Conservation (phyloP, 2,329 filamentous ascomycete species). For the Diaporthe aspalathi region DNA sequence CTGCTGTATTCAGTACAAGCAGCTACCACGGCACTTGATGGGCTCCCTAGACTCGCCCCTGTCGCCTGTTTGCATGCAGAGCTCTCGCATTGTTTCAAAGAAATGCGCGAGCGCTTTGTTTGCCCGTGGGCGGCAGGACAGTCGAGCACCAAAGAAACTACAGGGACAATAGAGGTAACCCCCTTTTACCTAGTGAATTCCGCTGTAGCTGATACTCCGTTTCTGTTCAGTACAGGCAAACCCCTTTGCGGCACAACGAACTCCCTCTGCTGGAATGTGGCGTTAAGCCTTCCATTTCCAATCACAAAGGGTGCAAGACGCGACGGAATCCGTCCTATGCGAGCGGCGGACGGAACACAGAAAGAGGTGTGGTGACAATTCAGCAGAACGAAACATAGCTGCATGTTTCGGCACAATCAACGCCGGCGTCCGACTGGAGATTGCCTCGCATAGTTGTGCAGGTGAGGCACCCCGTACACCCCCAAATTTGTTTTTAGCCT, state of each 20-base stretch:
- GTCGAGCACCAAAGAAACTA: not conserved
- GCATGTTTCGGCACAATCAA: constrained; percentile 29
- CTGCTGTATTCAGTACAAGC: constrained; percentile 8
- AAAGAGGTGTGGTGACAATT: not conserved
- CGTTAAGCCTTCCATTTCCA: constrained; percentile 12
- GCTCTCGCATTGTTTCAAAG: not conserved
- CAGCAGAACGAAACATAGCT: constrained; percentile 15
- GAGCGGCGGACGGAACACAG: constrained; percentile 16
- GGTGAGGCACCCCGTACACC: not conserved
- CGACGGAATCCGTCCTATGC: not conserved
- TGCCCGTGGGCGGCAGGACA: constrained; percentile 16
- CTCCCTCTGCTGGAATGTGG: constrained; percentile 30
- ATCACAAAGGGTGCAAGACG: not conserved
- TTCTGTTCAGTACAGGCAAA: constrained; percentile 22
- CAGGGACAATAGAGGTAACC: constrained; percentile 29
- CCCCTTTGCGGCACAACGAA: not conserved
- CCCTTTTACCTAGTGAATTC: constrained; percentile 2
- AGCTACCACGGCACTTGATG: constrained; percentile 9
- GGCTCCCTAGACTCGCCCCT: not conserved
- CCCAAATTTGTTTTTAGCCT: no score
- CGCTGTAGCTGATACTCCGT: constrained; percentile 30
- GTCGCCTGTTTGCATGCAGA: constrained; percentile 5
- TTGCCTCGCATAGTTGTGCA: constrained; percentile 18
- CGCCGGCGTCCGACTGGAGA: not conserved
- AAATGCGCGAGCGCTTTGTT: constrained; percentile 12